Base-by-base conservation (phyloP, 2,329 filamentous ascomycete genomes). In the Cladophialophora yegresii region DNA sequence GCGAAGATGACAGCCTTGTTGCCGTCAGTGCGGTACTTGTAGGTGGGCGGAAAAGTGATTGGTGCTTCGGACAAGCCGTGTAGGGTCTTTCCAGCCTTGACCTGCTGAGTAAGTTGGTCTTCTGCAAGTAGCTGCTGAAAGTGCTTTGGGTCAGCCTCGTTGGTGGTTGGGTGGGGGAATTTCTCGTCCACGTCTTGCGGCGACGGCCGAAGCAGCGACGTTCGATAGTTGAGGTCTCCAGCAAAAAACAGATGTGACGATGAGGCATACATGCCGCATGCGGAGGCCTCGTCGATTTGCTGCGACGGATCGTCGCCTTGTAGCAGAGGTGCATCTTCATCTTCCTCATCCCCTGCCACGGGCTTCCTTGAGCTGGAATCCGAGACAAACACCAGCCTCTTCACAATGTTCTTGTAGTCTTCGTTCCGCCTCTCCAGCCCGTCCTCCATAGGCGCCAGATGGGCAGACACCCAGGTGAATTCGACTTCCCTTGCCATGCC, bases 161-260 rank as follows among this genome's bases (percentile, higher is more conserved):
- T 74, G 77, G 58, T 7, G 50, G 23, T 72, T 73, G 82, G 80
- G 75, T 88, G 76, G 71, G 95, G 85, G 84, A 92, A 90, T 3
- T 76, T 76, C 5, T 78, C 56, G 57, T 90, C 87, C n/a, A 65
- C 57, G 36, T 69, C 69, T 2, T 81, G 77, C 0, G 84, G 79
- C 0, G 81, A 79, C 0, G 93, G 92, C 0, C 83, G 80, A 0
- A 82, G 83, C 67, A 87, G 84, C 7, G 88, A 86, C 20, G 93
- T 96, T 70, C 95, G 89, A 78, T 99, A 99, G 81, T 99, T 99
- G 65, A 99, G 84, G 76, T 99, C 95, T 26, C 95, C 95, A 0
- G 89, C 89, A 54, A 98, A 82, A 75, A 98, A 96, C 1, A 97
- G 81, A 75, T 96, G 87, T 5, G 87, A 87, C 3, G 87, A 87